Conservation (phyloP, 768 basidiomycete species). For the Mycena floridula region DNA sequence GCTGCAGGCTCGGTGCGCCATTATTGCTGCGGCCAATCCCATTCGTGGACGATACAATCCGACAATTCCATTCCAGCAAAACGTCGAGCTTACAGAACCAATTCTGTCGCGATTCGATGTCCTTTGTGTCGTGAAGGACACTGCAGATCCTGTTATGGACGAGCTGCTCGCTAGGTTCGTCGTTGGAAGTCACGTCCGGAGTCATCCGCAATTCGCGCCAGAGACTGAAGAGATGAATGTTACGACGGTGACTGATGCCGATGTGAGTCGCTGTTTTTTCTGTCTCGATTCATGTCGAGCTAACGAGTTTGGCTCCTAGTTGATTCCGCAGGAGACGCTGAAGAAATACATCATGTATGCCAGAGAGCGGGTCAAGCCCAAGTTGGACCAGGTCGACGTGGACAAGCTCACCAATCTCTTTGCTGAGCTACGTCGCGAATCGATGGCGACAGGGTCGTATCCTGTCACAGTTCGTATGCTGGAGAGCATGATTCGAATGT, state of each 20-base stretch:
- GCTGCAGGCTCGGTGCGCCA: conserved; percentile 94
- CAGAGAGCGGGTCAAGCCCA: conserved; percentile 86
- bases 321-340: conserved; percentile 94
- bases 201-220: conserved; percentile 88
- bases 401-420: conserved; percentile 94
- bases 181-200: conserved; percentile 93
- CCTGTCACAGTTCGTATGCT: conserved; percentile 97
- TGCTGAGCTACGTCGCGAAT: conserved; percentile 92
- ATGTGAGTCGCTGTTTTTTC: conserved; percentile 48
- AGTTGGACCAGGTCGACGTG: conserved; percentile 91
- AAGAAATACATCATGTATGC: conserved; percentile 99
- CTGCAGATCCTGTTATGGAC: conserved; percentile 94
- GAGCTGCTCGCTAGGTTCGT: conserved; percentile 95
- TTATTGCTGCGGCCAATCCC: conserved; percentile 97
- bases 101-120: conserved; percentile 98
- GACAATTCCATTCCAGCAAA: conserved; percentile 96
- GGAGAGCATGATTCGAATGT: conserved; percentile 99
- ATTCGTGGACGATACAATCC: conserved; percentile 97
- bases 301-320: conserved; percentile 36
- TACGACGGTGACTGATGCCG: conserved; percentile 82
- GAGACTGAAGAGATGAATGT: conserved; percentile 90
- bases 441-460: conserved; percentile 95
- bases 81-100: conserved; percentile 97
- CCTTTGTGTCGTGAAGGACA: conserved; percentile 96
- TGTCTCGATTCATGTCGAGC: not conserved